These are phyloP conservation scores for Geranomyces michiganensis DNA, from an alignment of 192 early-diverging fungal species.

Conservation along the genomic window DNA sequence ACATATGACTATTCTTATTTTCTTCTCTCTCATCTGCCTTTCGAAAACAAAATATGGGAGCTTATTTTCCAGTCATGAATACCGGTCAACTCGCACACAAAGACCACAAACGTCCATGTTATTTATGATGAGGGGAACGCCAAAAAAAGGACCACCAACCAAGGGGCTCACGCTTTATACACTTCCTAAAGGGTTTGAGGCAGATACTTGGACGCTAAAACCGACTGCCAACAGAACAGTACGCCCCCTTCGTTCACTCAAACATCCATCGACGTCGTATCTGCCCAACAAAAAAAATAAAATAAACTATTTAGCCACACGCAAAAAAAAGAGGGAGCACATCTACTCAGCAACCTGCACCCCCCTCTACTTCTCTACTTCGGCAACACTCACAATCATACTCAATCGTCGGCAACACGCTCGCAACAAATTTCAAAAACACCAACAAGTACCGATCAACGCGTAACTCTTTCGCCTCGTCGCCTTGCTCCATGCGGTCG, in stretches of 20 bases:
- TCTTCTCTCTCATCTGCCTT: too few species aligned
- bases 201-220: too few species aligned
- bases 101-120: too few species aligned
- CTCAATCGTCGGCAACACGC: slow-evolving; percentile 95
- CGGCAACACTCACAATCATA: slow-evolving; percentile 74
- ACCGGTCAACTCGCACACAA: too few species aligned
- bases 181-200: too few species aligned
- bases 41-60: too few species aligned
- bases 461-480: slow-evolving; percentile 72
- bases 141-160: too few species aligned
- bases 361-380: not conserved
- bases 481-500: slow-evolving; percentile 72
- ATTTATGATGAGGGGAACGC: too few species aligned
- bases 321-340: not conserved
- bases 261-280: slow-evolving; percentile 38
- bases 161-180: too few species aligned
- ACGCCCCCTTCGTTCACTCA: slow-evolving; percentile 6
- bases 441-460: slow-evolving; percentile 96
- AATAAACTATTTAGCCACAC: not conserved
- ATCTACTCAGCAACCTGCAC: not conserved
- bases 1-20: too few species aligned
- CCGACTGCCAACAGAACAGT: too few species aligned
- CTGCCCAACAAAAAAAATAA: slow-evolving; percentile 12
- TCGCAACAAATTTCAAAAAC: slow-evolving; percentile 97
- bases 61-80: too few species aligned